Conservation (phyloP, 1,139 yeast species). For the Ogataea hybrid region DNA sequence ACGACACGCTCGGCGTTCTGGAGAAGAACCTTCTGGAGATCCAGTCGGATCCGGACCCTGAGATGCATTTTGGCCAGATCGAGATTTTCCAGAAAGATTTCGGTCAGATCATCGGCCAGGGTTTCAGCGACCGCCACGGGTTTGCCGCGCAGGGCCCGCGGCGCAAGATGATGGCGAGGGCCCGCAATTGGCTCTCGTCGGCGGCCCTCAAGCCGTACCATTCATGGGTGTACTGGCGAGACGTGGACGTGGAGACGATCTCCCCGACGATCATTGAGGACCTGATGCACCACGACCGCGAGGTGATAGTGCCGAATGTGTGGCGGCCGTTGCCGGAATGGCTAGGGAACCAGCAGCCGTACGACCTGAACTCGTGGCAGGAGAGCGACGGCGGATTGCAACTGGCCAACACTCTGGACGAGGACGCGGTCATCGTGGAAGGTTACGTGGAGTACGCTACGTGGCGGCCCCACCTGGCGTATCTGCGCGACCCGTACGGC, state of each 20-base stretch:
- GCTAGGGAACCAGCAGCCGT: slow-evolving; percentile 76
- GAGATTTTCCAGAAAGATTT: slow-evolving; percentile 79
- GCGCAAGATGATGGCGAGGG: slow-evolving; percentile 84
- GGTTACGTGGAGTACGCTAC: slow-evolving; percentile 90
- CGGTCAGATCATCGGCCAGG: slow-evolving; percentile 85
- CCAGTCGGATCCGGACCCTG: slow-evolving; percentile 42
- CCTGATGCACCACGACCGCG: slow-evolving; percentile 71
- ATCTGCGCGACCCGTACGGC: slow-evolving; percentile 65
- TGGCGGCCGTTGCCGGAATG: slow-evolving; percentile 86
- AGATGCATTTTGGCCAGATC: slow-evolving; percentile 52
- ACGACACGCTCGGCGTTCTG: slow-evolving; percentile 53
- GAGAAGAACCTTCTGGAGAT: slow-evolving; percentile 41
- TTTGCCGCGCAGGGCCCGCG: slow-evolving; percentile 88
- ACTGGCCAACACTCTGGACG: slow-evolving; percentile 62
- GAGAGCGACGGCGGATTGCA: slow-evolving; percentile 73
- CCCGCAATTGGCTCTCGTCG: slow-evolving; percentile 82
- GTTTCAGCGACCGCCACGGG: slow-evolving; percentile 86
- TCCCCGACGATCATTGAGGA: slow-evolving; percentile 79
- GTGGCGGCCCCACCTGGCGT: slow-evolving; percentile 81
- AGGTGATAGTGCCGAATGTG: slow-evolving; percentile 84
- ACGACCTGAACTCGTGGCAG: slow-evolving; percentile 84
- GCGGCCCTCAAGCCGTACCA: slow-evolving; percentile 79
- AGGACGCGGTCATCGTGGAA: slow-evolving; percentile 86
- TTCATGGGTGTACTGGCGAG: slow-evolving; percentile 94
- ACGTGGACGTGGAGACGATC: slow-evolving; percentile 81